A percentile compares a stretch with the other conserved stretches of the same genome.
phyloP scores from a whole-genome alignment of 2,329 filamentous ascomycete species.

The Dactylonectria macrodidyma region DNA sequence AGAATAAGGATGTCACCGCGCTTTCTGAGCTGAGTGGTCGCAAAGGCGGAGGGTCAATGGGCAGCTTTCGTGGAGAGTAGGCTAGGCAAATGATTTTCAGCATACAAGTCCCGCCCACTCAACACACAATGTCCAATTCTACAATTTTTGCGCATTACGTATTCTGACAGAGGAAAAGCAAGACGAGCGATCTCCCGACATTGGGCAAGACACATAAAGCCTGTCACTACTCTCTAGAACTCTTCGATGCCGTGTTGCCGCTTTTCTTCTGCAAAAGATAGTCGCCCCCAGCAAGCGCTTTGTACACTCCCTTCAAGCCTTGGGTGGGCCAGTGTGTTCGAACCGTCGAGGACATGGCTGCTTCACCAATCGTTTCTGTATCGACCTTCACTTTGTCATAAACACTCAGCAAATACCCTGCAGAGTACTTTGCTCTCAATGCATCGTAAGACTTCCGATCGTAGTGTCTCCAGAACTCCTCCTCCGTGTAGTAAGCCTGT shows the following conservation, averaged over 20 bases:
- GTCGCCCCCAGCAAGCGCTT: constrained; percentile 61
- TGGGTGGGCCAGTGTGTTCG: constrained; percentile 58
- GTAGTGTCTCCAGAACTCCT: constrained; percentile 79
- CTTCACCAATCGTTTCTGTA: constrained; percentile 52
- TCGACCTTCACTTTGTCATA: constrained; percentile 77
- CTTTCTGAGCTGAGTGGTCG: constrained; percentile 51
- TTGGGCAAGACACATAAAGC: not conserved
- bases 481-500: constrained; percentile 77
- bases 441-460: constrained; percentile 71
- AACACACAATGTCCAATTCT: not conserved
- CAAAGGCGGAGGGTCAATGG: constrained; percentile 46
- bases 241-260: constrained; percentile 1
- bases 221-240: constrained; percentile 4
- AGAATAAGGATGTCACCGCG: constrained; percentile 43
- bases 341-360: constrained; percentile 52
- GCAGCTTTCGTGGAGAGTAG: constrained; percentile 51
- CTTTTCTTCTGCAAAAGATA: constrained; percentile 59
- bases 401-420: constrained; percentile 72
- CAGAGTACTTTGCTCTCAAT: constrained; percentile 71
- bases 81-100: not conserved
- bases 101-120: not conserved
- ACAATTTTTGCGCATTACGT: too few relatives aligned
- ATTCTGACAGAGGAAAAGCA: too few relatives aligned
- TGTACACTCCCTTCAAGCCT: constrained; percentile 63
- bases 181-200: too few relatives aligned